These are phyloP conservation scores for Zarea fungicola DNA, from an alignment of 2,329 filamentous ascomycete genomes.

Conservation along the genomic window DNA sequence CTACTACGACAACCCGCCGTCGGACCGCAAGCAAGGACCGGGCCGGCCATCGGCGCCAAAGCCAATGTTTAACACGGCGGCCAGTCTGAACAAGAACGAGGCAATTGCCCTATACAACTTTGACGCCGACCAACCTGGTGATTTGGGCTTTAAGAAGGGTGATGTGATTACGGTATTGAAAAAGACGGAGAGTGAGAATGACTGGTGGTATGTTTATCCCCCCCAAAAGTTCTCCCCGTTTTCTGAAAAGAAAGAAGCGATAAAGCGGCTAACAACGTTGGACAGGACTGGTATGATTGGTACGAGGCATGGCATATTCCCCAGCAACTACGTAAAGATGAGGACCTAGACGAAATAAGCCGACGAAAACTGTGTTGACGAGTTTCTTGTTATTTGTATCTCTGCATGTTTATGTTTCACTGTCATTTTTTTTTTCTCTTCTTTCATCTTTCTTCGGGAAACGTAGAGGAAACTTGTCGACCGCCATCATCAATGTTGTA, in stretches of 20 bases:
- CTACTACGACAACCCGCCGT: constrained; percentile 44
- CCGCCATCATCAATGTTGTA: background rate
- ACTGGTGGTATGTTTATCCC: constrained; percentile 89
- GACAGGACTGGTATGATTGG: constrained; percentile 82
- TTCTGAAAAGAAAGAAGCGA: no score
- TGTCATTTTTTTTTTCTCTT: background rate
- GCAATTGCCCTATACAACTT: constrained; percentile 91
- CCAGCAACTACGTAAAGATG: constrained; percentile 73
- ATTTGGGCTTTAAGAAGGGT: constrained; percentile 94
- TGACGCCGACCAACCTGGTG: constrained; percentile 86
- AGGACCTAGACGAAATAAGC: background rate
- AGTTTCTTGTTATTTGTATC: background rate
- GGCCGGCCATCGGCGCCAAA: constrained; percentile 82
- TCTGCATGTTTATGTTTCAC: background rate
- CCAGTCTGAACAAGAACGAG: constrained; percentile 63
- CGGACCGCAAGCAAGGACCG: constrained; percentile 52
- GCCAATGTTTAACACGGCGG: constrained; percentile 66
- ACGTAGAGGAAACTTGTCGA: background rate
- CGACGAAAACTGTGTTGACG: background rate
- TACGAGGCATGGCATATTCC: constrained; percentile 83
- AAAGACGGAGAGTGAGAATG: constrained; percentile 86
- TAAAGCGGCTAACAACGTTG: constrained; percentile 11
- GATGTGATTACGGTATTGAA: constrained; percentile 94
- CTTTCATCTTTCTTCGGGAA: no score
- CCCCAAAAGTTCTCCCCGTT: no score